Base-by-base conservation (phyloP, 805 yeast species). In the Trichomonascus vanleenenianus region DNA sequence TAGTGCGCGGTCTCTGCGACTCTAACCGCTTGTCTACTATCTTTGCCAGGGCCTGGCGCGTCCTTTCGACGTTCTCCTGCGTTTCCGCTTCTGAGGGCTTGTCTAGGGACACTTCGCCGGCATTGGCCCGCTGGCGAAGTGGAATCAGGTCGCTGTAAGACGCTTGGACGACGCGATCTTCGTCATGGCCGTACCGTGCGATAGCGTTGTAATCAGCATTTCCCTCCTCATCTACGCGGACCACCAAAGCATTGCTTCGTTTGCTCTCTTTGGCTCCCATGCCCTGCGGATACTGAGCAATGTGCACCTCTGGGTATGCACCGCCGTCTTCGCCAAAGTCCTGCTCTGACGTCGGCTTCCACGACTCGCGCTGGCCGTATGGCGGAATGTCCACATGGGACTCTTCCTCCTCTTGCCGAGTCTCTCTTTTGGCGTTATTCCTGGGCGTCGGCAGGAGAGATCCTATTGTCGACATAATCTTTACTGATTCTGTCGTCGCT, bases 91-190 rank as follows among this genome's bases (percentile, higher is more conserved):
- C 71, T 1, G 72, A 57, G 0, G 81, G 81, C 30, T 62, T 53
- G 2, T 76, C 70, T 4, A 76, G 55, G 2, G 63, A 52, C 3
- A 76, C 42, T 12, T 65, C 60, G 15, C 67, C 66, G 27, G 63
- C 56, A 62, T 50, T 67, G 54, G 46, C 63, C 48, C 63, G 67
- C 56, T 60, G 78, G 51, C 84, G 71, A 41, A 81, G 62, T 0
- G 89, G 88, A 20, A 81, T 72, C 27, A 83, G 72, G 44, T 77
- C 83, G 31, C 72, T 70, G 44, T 76, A 75, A 0, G 75, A 63
- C 0, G 79, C 57, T 49, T 76, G 81, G 12, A 67, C 66, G 9
- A 55, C 55, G 27, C 70, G 40, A 10, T 45, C 50, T 2, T 49
- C 16, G 1, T 53, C 48, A 42, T 59, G 65, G 2, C 70, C 69